These are phyloP conservation scores for Margaritispora aquatica DNA, from an alignment of 495 filamentous ascomycete genomes.

Conservation along the genomic window DNA sequence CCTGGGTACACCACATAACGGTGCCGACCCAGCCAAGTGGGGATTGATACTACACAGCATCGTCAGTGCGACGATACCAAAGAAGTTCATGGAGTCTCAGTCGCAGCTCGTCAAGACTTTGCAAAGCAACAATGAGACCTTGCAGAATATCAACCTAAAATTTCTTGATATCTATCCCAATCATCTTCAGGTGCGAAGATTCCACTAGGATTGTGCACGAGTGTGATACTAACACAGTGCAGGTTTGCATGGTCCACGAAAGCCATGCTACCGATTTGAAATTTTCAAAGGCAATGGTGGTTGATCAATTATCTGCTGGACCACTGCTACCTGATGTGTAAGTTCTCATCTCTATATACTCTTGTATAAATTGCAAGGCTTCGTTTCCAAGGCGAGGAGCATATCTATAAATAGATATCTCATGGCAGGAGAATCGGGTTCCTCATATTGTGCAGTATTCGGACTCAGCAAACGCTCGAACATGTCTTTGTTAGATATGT, in stretches of 20 bases:
- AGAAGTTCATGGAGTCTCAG: conserved; percentile 64
- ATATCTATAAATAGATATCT: too few species aligned
- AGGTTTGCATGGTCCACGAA: conserved; percentile 64
- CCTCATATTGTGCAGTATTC: too few species aligned
- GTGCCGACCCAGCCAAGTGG: conserved; percentile 72
- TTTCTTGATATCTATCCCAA: conserved; percentile 64
- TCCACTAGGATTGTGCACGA: background rate
- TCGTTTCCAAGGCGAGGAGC: too few species aligned
- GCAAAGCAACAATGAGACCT: conserved; percentile 68
- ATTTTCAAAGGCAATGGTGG: conserved; percentile 53
- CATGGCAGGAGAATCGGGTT: too few species aligned
- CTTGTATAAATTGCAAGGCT: too few species aligned
- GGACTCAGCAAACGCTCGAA: too few species aligned
- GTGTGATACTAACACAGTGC: background rate
- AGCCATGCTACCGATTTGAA: conserved; percentile 59
- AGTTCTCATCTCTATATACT: too few species aligned
- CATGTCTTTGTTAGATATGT: too few species aligned
- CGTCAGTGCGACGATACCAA: conserved; percentile 62
- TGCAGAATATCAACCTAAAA: conserved; percentile 73
- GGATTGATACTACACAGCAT: conserved; percentile 68
- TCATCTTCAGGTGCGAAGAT: conserved; percentile 38
- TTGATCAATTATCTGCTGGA: conserved; percentile 69
- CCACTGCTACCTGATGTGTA: conserved; percentile 69
- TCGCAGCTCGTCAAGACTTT: conserved; percentile 64
- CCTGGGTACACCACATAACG: conserved; percentile 81